phyloP scores from a whole-genome alignment of 78 protist species.

The Diacronema lutheri region DNA sequence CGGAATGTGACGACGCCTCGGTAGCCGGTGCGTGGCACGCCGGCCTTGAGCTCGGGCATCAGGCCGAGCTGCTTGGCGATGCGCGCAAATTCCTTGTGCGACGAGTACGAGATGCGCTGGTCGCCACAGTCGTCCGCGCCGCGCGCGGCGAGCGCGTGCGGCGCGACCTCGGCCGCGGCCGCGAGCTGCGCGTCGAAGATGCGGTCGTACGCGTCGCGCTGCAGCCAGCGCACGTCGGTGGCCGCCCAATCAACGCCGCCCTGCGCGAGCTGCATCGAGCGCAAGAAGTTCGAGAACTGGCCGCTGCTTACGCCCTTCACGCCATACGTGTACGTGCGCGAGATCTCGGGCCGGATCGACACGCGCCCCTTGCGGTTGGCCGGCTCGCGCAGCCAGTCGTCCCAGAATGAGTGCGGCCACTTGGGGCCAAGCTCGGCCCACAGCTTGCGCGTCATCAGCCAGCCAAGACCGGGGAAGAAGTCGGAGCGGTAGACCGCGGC shows the following conservation, averaged over 20 bases:
- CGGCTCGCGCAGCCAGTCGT: conserved; percentile 83
- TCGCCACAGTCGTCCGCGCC: neutral
- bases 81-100: neutral
- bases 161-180: neutral
- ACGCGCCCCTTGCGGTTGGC: conserved; percentile 39
- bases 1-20: conserved; percentile 55
- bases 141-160: no score
- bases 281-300: conserved; percentile 53
- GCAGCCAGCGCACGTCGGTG: neutral
- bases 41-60: conserved; percentile 69
- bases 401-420: conserved; percentile 88
- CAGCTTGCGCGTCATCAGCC: conserved; percentile 71
- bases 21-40: conserved; percentile 74
- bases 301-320: conserved; percentile 60
- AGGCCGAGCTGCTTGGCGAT: conserved; percentile 33
- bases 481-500: conserved; percentile 71
- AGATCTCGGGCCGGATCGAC: conserved; percentile 27
- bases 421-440: conserved; percentile 62
- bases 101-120: neutral
- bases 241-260: neutral
- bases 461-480: conserved; percentile 84
- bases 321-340: conserved; percentile 74
- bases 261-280: conserved; percentile 40
- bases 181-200: neutral
- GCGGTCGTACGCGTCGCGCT: neutral